phyloP scores from a whole-genome alignment of 2,329 filamentous ascomycete genomes.

The Nigrospora osmanthi region DNA sequence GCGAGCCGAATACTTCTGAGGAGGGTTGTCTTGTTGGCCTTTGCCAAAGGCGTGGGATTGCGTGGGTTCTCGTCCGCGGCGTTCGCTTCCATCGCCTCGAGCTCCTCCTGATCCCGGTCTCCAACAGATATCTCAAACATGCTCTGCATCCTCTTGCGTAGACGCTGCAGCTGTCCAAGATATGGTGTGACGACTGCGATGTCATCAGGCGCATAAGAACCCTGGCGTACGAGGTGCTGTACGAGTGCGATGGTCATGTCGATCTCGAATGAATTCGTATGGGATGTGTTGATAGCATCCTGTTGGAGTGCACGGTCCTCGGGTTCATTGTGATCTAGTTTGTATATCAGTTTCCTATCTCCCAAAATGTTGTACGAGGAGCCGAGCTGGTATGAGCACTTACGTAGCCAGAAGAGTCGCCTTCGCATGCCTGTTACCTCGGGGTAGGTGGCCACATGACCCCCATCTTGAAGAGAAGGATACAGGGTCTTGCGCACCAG shows the following conservation, averaged over 20 bases:
- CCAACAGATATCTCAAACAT: constrained; percentile 55
- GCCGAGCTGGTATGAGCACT: constrained; percentile 15
- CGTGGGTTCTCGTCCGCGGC: constrained; percentile 7
- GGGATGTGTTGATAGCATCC: constrained; percentile 32
- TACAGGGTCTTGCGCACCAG: constrained; percentile 49
- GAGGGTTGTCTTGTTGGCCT: constrained; percentile 30
- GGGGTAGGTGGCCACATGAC: constrained; percentile 25
- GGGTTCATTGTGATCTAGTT: constrained; percentile 2
- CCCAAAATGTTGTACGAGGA: constrained; percentile 21
- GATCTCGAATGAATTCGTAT: constrained; percentile 52
- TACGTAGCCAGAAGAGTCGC: constrained; percentile 46
- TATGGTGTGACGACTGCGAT: constrained; percentile 68
- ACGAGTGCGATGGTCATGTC: constrained; percentile 57
- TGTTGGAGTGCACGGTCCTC: constrained; percentile 17
- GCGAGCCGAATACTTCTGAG: constrained; percentile 45
- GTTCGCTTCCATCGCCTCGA: constrained; percentile 31
- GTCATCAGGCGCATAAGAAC: constrained; percentile 47
- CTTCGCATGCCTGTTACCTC: constrained; percentile 39
- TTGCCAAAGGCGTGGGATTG: background rate
- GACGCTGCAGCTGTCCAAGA: constrained; percentile 44
- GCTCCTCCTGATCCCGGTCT: constrained; percentile 52
- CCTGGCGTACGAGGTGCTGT: constrained; percentile 58
- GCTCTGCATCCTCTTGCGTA: constrained; percentile 34
- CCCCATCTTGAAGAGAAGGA: constrained; percentile 39
- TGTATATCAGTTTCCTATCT: constrained; percentile 8